These are phyloP conservation scores for Allium cepa DNA, from an alignment of 106 monocot species.

Conservation along the genomic window DNA sequence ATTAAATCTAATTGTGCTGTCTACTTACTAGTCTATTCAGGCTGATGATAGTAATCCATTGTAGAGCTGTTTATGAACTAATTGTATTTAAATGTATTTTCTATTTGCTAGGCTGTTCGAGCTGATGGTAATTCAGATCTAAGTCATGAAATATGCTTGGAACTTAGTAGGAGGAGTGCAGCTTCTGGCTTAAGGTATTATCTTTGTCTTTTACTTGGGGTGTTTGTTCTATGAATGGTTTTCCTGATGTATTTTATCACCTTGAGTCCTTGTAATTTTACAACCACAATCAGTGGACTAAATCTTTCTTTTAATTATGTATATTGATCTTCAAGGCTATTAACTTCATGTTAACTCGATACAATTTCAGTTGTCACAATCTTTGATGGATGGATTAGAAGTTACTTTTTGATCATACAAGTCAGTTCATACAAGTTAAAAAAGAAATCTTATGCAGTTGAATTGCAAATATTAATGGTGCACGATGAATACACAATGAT, in stretches of 20 bases:
- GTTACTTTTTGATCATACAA: too few species aligned
- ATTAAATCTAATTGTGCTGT: too few species aligned
- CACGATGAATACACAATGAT: too few species aligned
- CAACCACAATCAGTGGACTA: neutral
- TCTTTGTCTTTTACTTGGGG: neutral
- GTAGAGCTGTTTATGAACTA: neutral
- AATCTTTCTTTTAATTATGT: neutral
- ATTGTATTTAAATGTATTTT: neutral
- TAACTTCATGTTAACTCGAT: neutral
- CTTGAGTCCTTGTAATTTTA: neutral
- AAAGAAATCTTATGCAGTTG: too few species aligned
- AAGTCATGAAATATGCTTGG: conserved; percentile 69
- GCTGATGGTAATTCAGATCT: conserved; percentile 68
- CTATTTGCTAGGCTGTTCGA: conserved; percentile 45
- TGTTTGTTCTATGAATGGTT: neutral
- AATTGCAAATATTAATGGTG: too few species aligned
- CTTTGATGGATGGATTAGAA: too few species aligned
- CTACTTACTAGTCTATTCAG: too few species aligned
- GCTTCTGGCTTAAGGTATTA: conserved; percentile 71
- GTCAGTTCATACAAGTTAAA: too few species aligned
- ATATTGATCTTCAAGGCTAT: neutral
- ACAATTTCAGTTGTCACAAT: neutral
- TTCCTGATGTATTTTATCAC: neutral
- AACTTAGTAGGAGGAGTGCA: conserved; percentile 63
- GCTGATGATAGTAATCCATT: too few species aligned